Conservation (phyloP, 495 filamentous ascomycete genomes). For the Rusavskia elegans region DNA sequence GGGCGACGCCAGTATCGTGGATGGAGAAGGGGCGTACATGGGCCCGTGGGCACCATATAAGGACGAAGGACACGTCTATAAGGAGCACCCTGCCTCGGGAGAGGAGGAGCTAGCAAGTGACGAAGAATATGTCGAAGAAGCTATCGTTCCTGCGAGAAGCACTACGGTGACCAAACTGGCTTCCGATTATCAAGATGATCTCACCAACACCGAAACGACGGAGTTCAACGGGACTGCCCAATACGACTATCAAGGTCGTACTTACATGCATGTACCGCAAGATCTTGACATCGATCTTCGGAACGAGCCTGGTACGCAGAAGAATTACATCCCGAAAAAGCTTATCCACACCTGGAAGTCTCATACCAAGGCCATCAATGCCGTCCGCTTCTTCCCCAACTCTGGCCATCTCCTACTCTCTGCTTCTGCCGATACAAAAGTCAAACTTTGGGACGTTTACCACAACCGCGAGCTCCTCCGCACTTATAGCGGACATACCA, state of each 20-base stretch:
- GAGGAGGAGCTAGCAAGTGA: conserved; percentile 55
- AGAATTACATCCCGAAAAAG: conserved; percentile 91
- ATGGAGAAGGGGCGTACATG: conserved; percentile 73
- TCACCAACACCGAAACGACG: conserved; percentile 53
- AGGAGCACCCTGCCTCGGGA: conserved; percentile 31
- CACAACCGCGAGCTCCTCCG: conserved; percentile 75
- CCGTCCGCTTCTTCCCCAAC: conserved; percentile 71
- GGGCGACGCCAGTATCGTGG: conserved; percentile 66
- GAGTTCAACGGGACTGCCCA: conserved; percentile 71
- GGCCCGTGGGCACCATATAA: conserved; percentile 58
- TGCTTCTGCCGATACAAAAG: conserved; percentile 67
- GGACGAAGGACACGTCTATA: conserved; percentile 39
- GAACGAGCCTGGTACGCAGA: conserved; percentile 61
- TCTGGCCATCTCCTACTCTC: conserved; percentile 82
- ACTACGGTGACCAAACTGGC: conserved; percentile 37
- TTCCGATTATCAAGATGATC: conserved; percentile 42
- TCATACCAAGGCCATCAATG: conserved; percentile 73
- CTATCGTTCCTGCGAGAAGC: conserved; percentile 29
- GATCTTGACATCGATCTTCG: conserved; percentile 79
- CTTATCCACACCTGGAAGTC: conserved; percentile 76
- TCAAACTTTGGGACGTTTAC: conserved; percentile 94
- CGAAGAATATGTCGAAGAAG: conserved; percentile 60
- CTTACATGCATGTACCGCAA: conserved; percentile 92
- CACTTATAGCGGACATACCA: conserved; percentile 78
- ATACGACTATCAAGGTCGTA: conserved; percentile 83